Base-by-base conservation (phyloP, 176 grass and related monocot genomes). In the Aechmea fasciata region DNA sequence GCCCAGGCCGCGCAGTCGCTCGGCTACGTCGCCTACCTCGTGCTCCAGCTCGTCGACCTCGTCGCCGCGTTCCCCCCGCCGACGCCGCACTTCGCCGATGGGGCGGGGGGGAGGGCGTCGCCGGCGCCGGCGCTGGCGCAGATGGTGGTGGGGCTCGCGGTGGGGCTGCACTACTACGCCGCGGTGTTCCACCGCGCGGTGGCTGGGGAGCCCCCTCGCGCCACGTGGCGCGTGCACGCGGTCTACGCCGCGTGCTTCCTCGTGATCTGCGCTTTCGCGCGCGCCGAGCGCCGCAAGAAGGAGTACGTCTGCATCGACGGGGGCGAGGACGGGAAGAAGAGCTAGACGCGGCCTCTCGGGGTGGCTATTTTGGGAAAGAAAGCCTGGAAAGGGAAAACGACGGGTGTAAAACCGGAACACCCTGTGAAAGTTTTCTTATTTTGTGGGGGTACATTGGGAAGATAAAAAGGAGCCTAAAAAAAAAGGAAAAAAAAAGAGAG, bases 161-260 rank as follows among this genome's bases (percentile, higher is more conserved):
- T 99, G 11, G 90, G 95, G 3, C 80, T 90, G 24, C 95, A 99
- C 65, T 94, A 99, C 84, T 99, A 99, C 77, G 87, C 90, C 18
- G 90, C 87, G 0, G 90, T 99, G 2, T 99, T 99, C 84, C 95
- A 88, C 82, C 87, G 95, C 63, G 95, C 95, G 10, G 95, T 91
- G 2, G 70, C 68, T 2, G 95, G 89, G 20, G 87, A 90, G 65
- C 79, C 84, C 2, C 90, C 95, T 6, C 95, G 87, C 11, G 87
- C 87, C 4, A 94, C 93, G 63, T 99, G 95, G 95, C 87, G 84
- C 18, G 90, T 99, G 24, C 91, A 99, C 51, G 87, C 79, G 20
- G 90, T 94, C 12, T 99, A 99, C 63, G 84, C 95, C 18, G 80
- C 82, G 0, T 99, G 95, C 64, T 99, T 99, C 57, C 78, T 90